These are phyloP conservation scores for Neoarthrinium moseri DNA, from an alignment of 2,329 filamentous ascomycete species.

Conservation along the genomic window DNA sequence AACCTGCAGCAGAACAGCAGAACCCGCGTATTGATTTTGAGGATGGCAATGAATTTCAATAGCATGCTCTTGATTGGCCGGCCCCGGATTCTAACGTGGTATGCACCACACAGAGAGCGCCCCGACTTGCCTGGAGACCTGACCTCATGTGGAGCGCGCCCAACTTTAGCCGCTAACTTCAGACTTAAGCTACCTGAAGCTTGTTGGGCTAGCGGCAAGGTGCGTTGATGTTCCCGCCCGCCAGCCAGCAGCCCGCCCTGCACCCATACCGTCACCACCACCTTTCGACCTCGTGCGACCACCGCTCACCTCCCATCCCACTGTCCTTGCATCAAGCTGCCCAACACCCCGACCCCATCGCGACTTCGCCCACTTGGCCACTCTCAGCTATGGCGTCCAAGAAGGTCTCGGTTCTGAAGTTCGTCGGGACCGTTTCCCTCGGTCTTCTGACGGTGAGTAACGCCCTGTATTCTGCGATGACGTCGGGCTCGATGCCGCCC, in stretches of 20 bases:
- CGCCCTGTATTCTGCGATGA: neutral
- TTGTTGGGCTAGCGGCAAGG: no score
- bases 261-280: no score
- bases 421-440: conserved; percentile 86
- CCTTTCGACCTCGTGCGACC: neutral
- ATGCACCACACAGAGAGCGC: no score
- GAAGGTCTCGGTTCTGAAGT: conserved; percentile 79
- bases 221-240: no score
- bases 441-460: conserved; percentile 79
- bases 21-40: no score
- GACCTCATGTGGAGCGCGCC: no score
- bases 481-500: no score
- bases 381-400: conserved; percentile 58
- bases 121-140: no score
- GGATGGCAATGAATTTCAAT: neutral
- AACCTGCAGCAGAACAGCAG: no score
- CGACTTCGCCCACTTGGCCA: conserved; percentile 11
- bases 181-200: no score
- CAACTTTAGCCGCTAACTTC: no score
- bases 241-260: no score
- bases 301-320: neutral
- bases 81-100: conserved; percentile 1
- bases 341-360: conserved; percentile 6
- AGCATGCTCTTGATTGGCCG: conserved; percentile 1
- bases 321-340: conserved; percentile 5